These are phyloP conservation scores for Debaryomyces udenii DNA, from an alignment of 1,139 yeast genomes.

Conservation along the genomic window DNA sequence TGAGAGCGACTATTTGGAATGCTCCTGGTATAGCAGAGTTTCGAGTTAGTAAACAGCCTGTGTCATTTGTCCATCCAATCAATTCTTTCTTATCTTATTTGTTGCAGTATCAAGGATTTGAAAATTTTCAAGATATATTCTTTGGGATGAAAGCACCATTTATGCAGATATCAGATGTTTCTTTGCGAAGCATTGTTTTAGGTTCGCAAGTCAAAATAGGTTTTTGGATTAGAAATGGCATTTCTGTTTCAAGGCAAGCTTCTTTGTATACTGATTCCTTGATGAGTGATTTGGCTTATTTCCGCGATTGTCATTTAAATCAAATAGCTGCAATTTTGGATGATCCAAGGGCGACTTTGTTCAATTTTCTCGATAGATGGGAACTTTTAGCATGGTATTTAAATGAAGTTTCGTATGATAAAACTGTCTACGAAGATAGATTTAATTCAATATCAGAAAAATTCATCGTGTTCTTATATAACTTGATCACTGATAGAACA, in stretches of 20 bases:
- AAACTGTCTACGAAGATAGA: slow-evolving; percentile 62
- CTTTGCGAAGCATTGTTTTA: slow-evolving; percentile 64
- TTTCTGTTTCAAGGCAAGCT: slow-evolving; percentile 52
- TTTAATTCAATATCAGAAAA: slow-evolving; percentile 54
- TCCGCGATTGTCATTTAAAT: slow-evolving; percentile 57
- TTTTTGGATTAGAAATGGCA: slow-evolving; percentile 89
- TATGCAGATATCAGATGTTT: slow-evolving; percentile 52
- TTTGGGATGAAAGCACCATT: slow-evolving; percentile 28
- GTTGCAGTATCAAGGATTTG: slow-evolving; percentile 35
- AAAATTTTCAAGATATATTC: slow-evolving; percentile 20
- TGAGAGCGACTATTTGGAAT: slow-evolving; percentile 25
- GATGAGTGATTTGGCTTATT: slow-evolving; percentile 40
- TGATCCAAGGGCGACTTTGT: slow-evolving; percentile 43
- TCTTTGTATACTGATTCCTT: slow-evolving; percentile 34
- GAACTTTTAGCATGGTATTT: slow-evolving; percentile 57
- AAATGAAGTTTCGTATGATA: slow-evolving; percentile 35
- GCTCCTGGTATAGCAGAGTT: slow-evolving; percentile 45
- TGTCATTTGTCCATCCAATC: slow-evolving; percentile 62
- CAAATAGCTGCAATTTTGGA: slow-evolving; percentile 56
- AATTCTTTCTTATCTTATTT: slow-evolving; percentile 54
- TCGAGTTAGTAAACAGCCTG: slow-evolving; percentile 50
- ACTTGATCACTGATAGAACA: slow-evolving; percentile 56
- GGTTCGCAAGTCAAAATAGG: slow-evolving; percentile 78
- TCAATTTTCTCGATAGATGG: slow-evolving; percentile 62
- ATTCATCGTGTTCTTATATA: slow-evolving; percentile 58